These are phyloP conservation scores for Trichoderma sp. DNA, from an alignment of 2,329 filamentous ascomycete genomes.

Conservation along the genomic window DNA sequence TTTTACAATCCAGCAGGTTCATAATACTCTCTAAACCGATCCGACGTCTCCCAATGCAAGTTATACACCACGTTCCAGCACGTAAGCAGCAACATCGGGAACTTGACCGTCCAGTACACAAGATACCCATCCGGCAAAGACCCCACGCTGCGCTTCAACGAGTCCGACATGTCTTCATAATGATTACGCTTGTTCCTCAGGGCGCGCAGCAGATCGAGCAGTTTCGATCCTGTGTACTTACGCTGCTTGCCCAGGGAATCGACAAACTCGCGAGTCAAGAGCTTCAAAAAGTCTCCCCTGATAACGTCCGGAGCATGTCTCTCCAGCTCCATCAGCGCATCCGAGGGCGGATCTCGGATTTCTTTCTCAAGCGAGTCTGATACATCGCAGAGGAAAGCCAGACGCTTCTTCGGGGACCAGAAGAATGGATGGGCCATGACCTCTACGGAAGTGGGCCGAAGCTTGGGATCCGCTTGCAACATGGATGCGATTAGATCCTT, in stretches of 20 bases:
- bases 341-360: slow-evolving; percentile 77
- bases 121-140: slow-evolving; percentile 79
- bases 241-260: slow-evolving; percentile 90
- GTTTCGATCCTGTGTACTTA: slow-evolving; percentile 83
- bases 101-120: slow-evolving; percentile 78
- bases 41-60: slow-evolving; percentile 63
- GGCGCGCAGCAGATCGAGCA: slow-evolving; percentile 86
- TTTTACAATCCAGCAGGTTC: slow-evolving; percentile 48
- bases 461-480: slow-evolving; percentile 60
- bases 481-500: slow-evolving; percentile 85
- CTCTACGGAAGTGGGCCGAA: slow-evolving; percentile 71
- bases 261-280: slow-evolving; percentile 79
- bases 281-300: slow-evolving; percentile 75
- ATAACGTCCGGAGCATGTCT: slow-evolving; percentile 56
- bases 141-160: slow-evolving; percentile 71
- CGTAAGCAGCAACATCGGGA: slow-evolving; percentile 75
- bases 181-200: slow-evolving; percentile 96
- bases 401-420: slow-evolving; percentile 86
- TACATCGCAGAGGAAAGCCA: slow-evolving; percentile 92
- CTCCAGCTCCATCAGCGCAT: slow-evolving; percentile 65
- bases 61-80: slow-evolving; percentile 77
- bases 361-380: slow-evolving; percentile 97
- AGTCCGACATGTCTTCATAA: slow-evolving; percentile 91
- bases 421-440: slow-evolving; percentile 96
- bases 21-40: slow-evolving; percentile 76